These are phyloP conservation scores for Sapria himalayana DNA, from an alignment of 345 rosid species.

Conservation along the genomic window DNA sequence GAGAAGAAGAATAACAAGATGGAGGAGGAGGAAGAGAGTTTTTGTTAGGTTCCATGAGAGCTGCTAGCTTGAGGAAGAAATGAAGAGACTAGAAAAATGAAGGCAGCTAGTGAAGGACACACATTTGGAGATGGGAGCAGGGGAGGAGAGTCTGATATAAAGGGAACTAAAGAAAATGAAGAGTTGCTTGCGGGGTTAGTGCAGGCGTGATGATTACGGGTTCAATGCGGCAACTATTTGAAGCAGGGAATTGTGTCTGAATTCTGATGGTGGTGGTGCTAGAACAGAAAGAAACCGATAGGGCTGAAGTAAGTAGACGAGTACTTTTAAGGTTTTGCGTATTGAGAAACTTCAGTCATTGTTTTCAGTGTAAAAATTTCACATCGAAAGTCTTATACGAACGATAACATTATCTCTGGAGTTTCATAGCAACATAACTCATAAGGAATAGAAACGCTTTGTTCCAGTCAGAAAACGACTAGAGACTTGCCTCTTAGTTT, in stretches of 20 bases:
- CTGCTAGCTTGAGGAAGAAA: conserved; percentile 10
- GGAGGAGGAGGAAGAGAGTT: conserved; percentile 7
- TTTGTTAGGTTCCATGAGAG: conserved; percentile 11
- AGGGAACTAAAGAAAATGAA: neutral
- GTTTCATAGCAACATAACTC: too few relatives aligned
- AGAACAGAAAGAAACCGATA: neutral
- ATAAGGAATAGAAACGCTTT: too few relatives aligned
- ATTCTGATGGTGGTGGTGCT: neutral
- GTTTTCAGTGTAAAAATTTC: conserved; percentile 11
- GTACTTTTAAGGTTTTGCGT: conserved; percentile 17
- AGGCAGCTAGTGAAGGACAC: conserved; percentile 36
- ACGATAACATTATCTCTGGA: too few relatives aligned
- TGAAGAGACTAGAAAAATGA: conserved; percentile 22
- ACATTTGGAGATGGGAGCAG: conserved; percentile 7
- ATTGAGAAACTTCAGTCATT: conserved; percentile 12
- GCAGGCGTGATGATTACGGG: conserved; percentile 15
- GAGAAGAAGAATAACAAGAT: conserved; percentile 6
- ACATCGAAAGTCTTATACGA: too few relatives aligned
- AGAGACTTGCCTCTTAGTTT: too few relatives aligned
- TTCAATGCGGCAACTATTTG: conserved; percentile 19
- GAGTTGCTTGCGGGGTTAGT: conserved; percentile 4
- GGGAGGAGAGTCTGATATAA: neutral
- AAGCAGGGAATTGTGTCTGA: conserved; percentile 9
- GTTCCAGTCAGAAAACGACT: too few relatives aligned
- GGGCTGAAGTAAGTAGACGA: conserved; percentile 8